Evolutionary conservation across 257 asterid genomes (phyloP), one percentile per base, ranked within the genome.

Genomic region (Scutellaria minor): DNA sequence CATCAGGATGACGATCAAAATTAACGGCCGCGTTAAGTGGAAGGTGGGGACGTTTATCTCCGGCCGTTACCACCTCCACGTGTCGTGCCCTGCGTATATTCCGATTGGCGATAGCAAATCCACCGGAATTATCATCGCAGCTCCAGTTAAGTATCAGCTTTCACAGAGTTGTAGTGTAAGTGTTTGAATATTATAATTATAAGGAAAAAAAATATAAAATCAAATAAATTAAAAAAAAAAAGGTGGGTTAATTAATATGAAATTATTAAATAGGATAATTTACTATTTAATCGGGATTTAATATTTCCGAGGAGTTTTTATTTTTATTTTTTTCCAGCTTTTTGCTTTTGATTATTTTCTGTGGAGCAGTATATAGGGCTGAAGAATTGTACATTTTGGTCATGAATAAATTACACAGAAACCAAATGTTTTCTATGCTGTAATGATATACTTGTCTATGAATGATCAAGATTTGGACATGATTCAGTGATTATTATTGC

Each of bases 11-110:
- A 64, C 66, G 27, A 73, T 92, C 64, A 85, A 82, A 62, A 13
- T 92, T 7, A 75, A 83, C 62, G 97, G 96, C 18, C 85, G 92
- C 0, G 82, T 92, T 0, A 89, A 81, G 39, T 92, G 97, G 97
- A 88, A 84, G 54, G 96, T 89, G 2, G 96, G 96, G 0, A 3
- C 84, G 12, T n/a, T 89, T 0, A 39, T 69, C 10, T 57, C 97
- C 54, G 90, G 96, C 11, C 85, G 78, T 1, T 92, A 89, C 44
- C 93, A 86, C 56, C 70, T 92, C 31, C 96, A 86, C 75, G 90
- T 91, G 35, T 64, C 82, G 72, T 91, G 97, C 77, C 83, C 84
- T 24, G 96, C 85, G 0, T 66, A 54, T 10, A 87, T 92, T 27
- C 96, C 92, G 2, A 57, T 88, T 6, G 94, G 94, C 5, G 78